A percentile compares a stretch with the other conserved stretches of the same genome.
Evolutionary conservation across 208 protist genomes (phyloP).

Genomic region (Trypanosoma congolense): DNA sequence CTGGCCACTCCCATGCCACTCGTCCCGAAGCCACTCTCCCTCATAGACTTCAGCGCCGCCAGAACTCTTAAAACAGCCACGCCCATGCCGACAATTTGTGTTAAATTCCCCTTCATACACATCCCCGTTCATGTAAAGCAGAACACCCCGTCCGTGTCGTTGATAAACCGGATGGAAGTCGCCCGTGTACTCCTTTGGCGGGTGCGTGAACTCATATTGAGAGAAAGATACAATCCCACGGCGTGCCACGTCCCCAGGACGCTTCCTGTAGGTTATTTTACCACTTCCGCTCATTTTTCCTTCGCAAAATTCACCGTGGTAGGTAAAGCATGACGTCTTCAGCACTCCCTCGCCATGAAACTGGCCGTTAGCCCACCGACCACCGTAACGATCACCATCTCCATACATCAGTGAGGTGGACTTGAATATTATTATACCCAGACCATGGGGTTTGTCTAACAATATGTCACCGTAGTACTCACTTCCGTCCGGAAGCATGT

Average conservation of each 20-base stretch:
- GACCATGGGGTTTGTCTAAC: conserved; percentile 43
- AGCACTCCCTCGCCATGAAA: conserved; percentile 78
- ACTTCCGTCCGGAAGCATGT: conserved; percentile 51
- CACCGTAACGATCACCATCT: conserved; percentile 79
- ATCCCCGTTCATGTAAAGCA: conserved; percentile 75
- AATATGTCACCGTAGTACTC: conserved; percentile 73
- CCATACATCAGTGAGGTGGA: conserved; percentile 26
- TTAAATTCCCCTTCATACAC: conserved; percentile 77
- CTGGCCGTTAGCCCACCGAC: conserved; percentile 49
- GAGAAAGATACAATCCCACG: conserved; percentile 68
- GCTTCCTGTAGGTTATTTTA: conserved; percentile 28
- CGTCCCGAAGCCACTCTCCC: conserved; percentile 71
- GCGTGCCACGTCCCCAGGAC: conserved; percentile 40
- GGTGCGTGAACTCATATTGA: conserved; percentile 47
- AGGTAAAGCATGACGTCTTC: conserved; percentile 59
- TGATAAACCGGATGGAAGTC: conserved; percentile 48
- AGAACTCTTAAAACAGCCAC: conserved; percentile 70
- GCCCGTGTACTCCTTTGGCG: conserved; percentile 72
- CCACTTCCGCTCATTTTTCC: conserved; percentile 42
- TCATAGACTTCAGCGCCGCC: conserved; percentile 76
- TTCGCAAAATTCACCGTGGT: conserved; percentile 57
- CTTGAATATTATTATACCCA: conserved; percentile 74
- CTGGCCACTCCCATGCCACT: conserved; percentile 66
- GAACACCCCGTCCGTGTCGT: conserved; percentile 63
- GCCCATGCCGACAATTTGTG: conserved; percentile 68